A percentile compares a stretch with the other conserved stretches of the same genome.
These are phyloP conservation scores for Juglanconis sp. DNA, from an alignment of 2,329 filamentous ascomycete genomes.

Conservation along the genomic window DNA sequence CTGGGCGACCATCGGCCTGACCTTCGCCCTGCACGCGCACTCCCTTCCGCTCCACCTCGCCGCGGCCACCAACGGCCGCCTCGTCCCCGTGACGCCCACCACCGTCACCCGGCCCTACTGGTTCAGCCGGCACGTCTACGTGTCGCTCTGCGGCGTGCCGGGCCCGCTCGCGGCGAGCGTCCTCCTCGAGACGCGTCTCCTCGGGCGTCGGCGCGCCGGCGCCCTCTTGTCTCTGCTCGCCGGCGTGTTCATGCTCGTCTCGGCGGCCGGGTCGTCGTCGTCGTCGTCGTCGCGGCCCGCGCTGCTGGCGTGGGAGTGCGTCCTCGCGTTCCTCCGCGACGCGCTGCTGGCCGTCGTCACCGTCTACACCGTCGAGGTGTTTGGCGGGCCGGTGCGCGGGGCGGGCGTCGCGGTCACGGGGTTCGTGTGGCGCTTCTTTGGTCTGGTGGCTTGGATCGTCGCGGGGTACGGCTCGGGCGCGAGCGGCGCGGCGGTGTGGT, in stretches of 20 bases:
- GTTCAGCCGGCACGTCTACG: constrained; percentile 2
- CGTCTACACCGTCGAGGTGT: constrained; percentile 2
- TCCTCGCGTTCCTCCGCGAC: background rate
- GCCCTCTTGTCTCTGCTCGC: background rate
- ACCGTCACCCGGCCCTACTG: background rate
- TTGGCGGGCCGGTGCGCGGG: constrained; percentile 1
- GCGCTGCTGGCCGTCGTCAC: background rate
- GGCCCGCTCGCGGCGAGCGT: background rate
- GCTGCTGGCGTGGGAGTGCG: background rate
- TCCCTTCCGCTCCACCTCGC: background rate
- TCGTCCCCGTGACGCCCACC: background rate
- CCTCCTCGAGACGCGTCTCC: background rate
- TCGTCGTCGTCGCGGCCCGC: background rate
- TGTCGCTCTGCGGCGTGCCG: constrained; percentile 1
- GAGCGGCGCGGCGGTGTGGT: background rate
- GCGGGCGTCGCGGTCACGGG: background rate
- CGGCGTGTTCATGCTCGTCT: constrained; percentile 1
- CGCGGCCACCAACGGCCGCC: background rate
- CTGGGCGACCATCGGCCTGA: constrained; percentile 1
- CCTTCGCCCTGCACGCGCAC: background rate
- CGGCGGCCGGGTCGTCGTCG: background rate
- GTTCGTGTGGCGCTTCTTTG: background rate
- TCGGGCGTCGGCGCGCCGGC: background rate
- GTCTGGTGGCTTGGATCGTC: background rate
- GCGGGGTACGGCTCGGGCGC: background rate